These are phyloP conservation scores for Conoideocrella luteorostrata DNA, from an alignment of 2,329 filamentous ascomycete species.

Conservation along the genomic window DNA sequence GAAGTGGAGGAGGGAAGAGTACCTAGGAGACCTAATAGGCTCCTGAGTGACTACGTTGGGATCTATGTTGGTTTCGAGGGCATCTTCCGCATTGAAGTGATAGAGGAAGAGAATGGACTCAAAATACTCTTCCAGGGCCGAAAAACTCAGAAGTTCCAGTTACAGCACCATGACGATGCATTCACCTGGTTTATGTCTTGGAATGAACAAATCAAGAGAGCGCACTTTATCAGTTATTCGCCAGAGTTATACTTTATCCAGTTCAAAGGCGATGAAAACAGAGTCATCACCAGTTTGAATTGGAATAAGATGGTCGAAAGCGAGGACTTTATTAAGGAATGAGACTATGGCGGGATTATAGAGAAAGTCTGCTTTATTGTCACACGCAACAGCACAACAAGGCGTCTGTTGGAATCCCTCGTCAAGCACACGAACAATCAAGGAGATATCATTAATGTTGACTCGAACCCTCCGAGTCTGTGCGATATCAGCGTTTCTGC, in stretches of 20 bases:
- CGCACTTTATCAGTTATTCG: neutral
- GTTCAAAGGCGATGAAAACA: neutral
- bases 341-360: too few species aligned
- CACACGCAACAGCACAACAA: too few species aligned
- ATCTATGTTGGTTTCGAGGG: neutral
- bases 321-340: neutral
- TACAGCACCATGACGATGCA: neutral
- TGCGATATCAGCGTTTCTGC: too few species aligned
- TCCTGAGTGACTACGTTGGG: neutral
- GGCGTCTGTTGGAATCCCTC: too few species aligned
- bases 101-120: neutral
- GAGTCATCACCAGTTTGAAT: neutral
- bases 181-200: neutral
- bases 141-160: neutral
- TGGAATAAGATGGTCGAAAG: neutral
- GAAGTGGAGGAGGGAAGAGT: slow-evolving; percentile 1
- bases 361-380: too few species aligned
- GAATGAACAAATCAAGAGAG: neutral
- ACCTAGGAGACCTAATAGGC: neutral
- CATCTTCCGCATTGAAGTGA: neutral
- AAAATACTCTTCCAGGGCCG: neutral
- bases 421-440: too few species aligned
- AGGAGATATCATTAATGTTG: too few species aligned
- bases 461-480: too few species aligned
- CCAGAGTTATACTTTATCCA: neutral